Evolutionary conservation across 2,329 filamentous ascomycete species (phyloP), one percentile per base, ranked within the genome.

Genomic region (Aspergillus chevalieri): DNA sequence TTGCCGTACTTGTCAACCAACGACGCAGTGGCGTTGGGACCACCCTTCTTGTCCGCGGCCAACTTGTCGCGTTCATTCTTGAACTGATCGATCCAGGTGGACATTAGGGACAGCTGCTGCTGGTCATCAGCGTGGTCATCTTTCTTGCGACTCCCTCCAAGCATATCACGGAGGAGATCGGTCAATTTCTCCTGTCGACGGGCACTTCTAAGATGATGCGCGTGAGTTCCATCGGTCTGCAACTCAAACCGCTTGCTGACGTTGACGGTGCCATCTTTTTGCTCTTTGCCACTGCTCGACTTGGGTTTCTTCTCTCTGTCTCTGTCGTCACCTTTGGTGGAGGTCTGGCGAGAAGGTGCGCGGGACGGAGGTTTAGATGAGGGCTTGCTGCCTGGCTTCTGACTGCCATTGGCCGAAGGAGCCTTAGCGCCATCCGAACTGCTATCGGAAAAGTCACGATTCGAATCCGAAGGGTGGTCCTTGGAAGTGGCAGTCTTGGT

Each of bases 1-100:
- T 97, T 97, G 61, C 93, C 93, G 67, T 98, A 98, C 68, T 97
- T 97, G 65, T 97, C 89, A 1, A 93, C 88, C 44, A 98, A 76
- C 0, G 90, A 90, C 17, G 83, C 83, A 14, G 87, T 85, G 15
- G 85, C 79, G 63, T 86, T 87, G 6, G 86, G 81, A 0, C 86
- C 86, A 21, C 82, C 83, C 67, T 86, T 93, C 73, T 86, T 89
- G 61, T 95, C 89, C 36, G 80, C 74, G 1, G 84, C 84, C 47
- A 84, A 69, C 65, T 79, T 82, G 52, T 94, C 89, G 67, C 89
- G 90, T 69, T 96, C 91, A 58, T 82, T 86, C 67, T 90, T 89
- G 59, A 96, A 78, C 54, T 94, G 91, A 67, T 96, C 92, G 49
- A 96, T 91, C 92, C 92, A 97, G 60, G 83, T 91, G 24, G 91